Evolutionary conservation across 2,329 filamentous ascomycete genomes (phyloP).

Genomic region (Triangularia verruculosa): DNA sequence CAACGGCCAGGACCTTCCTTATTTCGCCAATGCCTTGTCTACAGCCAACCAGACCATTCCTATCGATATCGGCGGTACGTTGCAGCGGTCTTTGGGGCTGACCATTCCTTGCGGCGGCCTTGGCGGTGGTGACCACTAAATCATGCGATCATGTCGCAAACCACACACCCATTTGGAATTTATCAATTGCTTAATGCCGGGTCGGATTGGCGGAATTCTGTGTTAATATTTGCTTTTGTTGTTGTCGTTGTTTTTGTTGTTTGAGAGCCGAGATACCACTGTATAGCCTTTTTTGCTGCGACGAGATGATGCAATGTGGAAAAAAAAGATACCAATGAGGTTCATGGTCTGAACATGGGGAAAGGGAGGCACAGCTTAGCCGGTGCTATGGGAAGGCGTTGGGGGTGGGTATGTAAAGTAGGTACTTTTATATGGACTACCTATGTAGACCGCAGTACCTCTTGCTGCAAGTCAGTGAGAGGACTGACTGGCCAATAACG

Average conservation of each 20-base stretch:
- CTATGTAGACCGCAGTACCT: neutral
- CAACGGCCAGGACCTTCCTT: slow-evolving; percentile 50
- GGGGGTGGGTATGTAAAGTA: neutral
- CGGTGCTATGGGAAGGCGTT: neutral
- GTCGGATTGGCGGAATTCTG: neutral
- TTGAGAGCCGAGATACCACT: neutral
- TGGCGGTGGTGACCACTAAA: slow-evolving; percentile 9
- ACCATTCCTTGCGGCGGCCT: slow-evolving; percentile 26
- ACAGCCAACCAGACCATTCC: slow-evolving; percentile 49
- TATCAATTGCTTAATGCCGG: neutral
- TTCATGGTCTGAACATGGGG: neutral
- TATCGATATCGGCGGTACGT: slow-evolving; percentile 49
- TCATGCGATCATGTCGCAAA: neutral
- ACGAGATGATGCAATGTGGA: neutral
- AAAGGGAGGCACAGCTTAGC: neutral
- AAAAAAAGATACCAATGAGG: neutral
- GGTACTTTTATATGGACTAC: neutral
- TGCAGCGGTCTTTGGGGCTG: slow-evolving; percentile 35
- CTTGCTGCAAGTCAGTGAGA: neutral
- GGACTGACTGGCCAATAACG: neutral
- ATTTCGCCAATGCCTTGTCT: slow-evolving; percentile 55
- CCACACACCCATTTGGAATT: neutral
- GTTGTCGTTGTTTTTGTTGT: neutral
- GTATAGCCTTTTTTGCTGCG: neutral
- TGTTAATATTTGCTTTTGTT: neutral